Evolutionary conservation across 768 basidiomycete species (phyloP).

Genomic region (Heimioporus sp.): DNA sequence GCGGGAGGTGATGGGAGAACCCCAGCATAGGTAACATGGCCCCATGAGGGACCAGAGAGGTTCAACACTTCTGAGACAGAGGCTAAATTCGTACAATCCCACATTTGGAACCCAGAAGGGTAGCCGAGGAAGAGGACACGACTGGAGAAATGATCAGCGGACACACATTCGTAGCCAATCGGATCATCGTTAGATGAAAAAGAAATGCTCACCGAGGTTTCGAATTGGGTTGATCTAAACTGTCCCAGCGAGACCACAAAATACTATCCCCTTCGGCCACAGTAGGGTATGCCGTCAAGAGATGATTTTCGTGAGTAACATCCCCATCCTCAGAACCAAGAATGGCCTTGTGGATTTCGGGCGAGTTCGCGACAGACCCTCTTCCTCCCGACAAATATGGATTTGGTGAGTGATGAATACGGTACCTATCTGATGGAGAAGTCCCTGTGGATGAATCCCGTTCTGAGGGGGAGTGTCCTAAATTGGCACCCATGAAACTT

Average conservation of each 20-base stretch:
- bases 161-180: not conserved
- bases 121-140: constrained; percentile 56
- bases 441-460: constrained; percentile 6
- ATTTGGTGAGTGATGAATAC: constrained; percentile 4
- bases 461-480: constrained; percentile 14
- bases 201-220: constrained; percentile 17
- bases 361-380: constrained; percentile 6
- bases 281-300: constrained; percentile 28
- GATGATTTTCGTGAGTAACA: constrained; percentile 8
- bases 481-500: constrained; percentile 35
- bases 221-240: constrained; percentile 15
- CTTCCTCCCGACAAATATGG: constrained; percentile 9
- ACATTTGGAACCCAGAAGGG: constrained; percentile 51
- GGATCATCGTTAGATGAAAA: not conserved
- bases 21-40: constrained; percentile 36
- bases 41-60: constrained; percentile 38
- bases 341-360: constrained; percentile 9
- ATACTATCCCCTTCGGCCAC: constrained; percentile 30
- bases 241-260: constrained; percentile 35
- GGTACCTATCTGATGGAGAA: constrained; percentile 9
- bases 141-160: constrained; percentile 21
- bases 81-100: constrained; percentile 58
- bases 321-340: constrained; percentile 27
- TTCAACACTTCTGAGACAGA: constrained; percentile 54
- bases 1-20: constrained; percentile 36